phyloP scores from a whole-genome alignment of 306 rosid species.

The Trichosanthes truncata region DNA sequence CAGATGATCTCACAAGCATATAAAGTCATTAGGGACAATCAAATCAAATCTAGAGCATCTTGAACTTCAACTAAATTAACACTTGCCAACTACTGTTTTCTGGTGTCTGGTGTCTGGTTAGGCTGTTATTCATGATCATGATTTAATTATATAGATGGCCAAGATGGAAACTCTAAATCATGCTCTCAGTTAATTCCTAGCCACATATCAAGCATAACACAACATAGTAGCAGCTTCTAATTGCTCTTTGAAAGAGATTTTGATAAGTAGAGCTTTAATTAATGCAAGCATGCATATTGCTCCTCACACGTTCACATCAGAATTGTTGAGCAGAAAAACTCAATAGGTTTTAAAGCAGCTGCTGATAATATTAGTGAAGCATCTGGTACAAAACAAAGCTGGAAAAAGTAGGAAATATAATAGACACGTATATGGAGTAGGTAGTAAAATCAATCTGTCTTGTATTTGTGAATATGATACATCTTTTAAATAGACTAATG shows the following conservation, averaged over 20 bases:
- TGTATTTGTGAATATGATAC: no score
- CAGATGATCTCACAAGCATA: not conserved
- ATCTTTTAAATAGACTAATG: no score
- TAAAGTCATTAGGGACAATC: not conserved
- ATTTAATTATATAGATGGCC: not conserved
- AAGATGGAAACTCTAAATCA: not conserved
- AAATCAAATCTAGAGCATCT: not conserved
- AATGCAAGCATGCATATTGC: conserved; percentile 40
- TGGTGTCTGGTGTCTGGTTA: not conserved
- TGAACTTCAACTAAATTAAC: not conserved
- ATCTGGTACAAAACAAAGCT: conserved; percentile 9
- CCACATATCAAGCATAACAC: not conserved
- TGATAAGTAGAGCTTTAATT: not conserved
- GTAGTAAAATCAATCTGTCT: no score
- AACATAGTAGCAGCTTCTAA: not conserved
- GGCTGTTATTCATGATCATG: not conserved
- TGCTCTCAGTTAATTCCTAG: not conserved
- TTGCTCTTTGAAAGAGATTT: not conserved
- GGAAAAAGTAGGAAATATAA: conserved; percentile 23
- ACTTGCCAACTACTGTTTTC: not conserved
- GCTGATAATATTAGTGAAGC: not conserved
- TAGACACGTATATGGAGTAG: no score
- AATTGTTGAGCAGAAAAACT: conserved; percentile 24
- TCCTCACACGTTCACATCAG: conserved; percentile 38
- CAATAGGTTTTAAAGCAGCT: conserved; percentile 9